Percentiles rank a stretch among this genome's conserved stretches.
Evolutionary conservation across 1,139 yeast species (phyloP).

Genomic region (Kodamaea anthophila): DNA sequence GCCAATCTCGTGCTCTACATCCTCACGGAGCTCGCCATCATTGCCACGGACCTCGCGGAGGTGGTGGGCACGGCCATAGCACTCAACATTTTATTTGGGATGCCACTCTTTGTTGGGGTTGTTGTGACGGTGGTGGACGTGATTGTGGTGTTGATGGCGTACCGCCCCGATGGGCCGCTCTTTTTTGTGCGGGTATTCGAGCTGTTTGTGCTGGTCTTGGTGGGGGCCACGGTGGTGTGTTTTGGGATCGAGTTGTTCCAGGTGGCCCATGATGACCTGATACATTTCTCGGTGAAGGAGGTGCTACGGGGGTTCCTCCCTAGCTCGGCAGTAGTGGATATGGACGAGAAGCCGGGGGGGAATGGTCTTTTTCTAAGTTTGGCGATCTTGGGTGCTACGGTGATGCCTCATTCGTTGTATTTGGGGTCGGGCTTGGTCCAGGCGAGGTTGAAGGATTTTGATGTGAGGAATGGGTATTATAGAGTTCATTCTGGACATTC

Average conservation of each 20-base stretch:
- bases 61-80: slow-evolving; percentile 92
- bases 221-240: slow-evolving; percentile 77
- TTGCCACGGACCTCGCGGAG: slow-evolving; percentile 78
- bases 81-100: slow-evolving; percentile 67
- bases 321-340: slow-evolving; percentile 54
- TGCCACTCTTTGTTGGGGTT: slow-evolving; percentile 79
- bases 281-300: slow-evolving; percentile 46
- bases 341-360: slow-evolving; percentile 54
- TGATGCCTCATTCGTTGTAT: slow-evolving; percentile 94
- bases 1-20: slow-evolving; percentile 53
- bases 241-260: slow-evolving; percentile 74
- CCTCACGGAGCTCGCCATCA: slow-evolving; percentile 68
- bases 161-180: slow-evolving; percentile 83
- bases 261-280: slow-evolving; percentile 47
- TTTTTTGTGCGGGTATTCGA: slow-evolving; percentile 76
- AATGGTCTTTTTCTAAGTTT: slow-evolving; percentile 77
- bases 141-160: slow-evolving; percentile 76
- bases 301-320: slow-evolving; percentile 77
- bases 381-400: slow-evolving; percentile 94
- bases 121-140: slow-evolving; percentile 80
- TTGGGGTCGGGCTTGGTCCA: slow-evolving; percentile 92
- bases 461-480: slow-evolving; percentile 55
- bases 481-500: not conserved
- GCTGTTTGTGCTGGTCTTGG: slow-evolving; percentile 68
- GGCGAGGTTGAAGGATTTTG: slow-evolving; percentile 79